A percentile compares a stretch with the other conserved stretches of the same genome.
phyloP scores from a whole-genome alignment of 192 early-diverging fungal genomes.

The Fimicolochytrium jonesii region DNA sequence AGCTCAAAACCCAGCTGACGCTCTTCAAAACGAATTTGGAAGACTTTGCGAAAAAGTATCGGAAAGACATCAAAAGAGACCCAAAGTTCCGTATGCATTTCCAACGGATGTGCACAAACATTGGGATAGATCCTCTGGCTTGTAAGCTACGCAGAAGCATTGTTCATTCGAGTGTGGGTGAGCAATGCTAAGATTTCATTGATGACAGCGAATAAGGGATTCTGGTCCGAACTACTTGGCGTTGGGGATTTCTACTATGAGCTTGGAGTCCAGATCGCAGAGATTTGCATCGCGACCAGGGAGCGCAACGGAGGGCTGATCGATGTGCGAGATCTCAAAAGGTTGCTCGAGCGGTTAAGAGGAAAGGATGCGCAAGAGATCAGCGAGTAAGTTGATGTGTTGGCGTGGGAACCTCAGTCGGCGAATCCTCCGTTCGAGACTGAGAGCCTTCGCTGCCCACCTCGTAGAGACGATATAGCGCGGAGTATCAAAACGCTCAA shows the following conservation, averaged over 20 bases:
- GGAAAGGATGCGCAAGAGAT: slow-evolving; percentile 51
- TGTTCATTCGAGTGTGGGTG: not conserved
- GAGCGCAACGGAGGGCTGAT: slow-evolving; percentile 87
- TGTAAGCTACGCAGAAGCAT: too few species aligned
- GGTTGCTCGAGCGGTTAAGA: slow-evolving; percentile 64
- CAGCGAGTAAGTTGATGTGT: slow-evolving; percentile 30
- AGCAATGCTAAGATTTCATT: not conserved
- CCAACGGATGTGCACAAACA: slow-evolving; percentile 86
- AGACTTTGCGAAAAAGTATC: slow-evolving; percentile 80
- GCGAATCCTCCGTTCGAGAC: not conserved
- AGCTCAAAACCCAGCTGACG: slow-evolving; percentile 35
- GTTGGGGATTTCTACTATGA: slow-evolving; percentile 98
- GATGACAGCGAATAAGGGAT: slow-evolving; percentile 84
- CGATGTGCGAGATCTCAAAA: slow-evolving; percentile 75
- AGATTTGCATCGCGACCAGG: slow-evolving; percentile 82
- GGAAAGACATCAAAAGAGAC: slow-evolving; percentile 82
- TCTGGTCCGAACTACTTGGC: slow-evolving; percentile 91
- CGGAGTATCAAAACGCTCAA: slow-evolving; percentile 79
- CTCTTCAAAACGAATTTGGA: slow-evolving; percentile 78
- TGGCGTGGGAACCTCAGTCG: not conserved
- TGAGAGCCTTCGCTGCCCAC: not conserved
- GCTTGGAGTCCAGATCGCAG: slow-evolving; percentile 87
- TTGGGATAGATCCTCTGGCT: slow-evolving; percentile 93
- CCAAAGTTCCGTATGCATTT: slow-evolving; percentile 85
- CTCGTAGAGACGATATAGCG: slow-evolving; percentile 75